Base-by-base conservation (phyloP, 108 stramenopile species). In the Ochromonas danica region DNA sequence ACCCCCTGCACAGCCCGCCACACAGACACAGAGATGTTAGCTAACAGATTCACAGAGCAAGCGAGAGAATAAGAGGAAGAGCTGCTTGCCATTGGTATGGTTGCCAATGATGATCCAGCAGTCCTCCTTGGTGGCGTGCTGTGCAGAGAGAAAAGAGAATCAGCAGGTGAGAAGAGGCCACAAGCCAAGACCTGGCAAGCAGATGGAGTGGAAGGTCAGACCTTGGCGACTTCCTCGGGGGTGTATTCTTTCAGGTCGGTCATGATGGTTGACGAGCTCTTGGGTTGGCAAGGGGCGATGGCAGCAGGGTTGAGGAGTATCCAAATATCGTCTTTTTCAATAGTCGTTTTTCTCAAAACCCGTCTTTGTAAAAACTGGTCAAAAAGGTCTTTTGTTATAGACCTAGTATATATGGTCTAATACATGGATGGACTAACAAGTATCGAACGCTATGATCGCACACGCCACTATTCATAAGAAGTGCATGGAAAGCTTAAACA, bases 21-120 rank as follows among this genome's bases (percentile, higher is more conserved):
- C n/a, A 57, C 10, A 57, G 22, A 57, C 10, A 57, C 10, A 57
- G 22, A 10, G 22, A 22, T 57, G 51, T 57, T 57, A 10, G 51
- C 51, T 10, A 17, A 57, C 10, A 57, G 17, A 57, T 57, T 57
- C 17, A 57, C 22, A 57, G 10, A 22, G 51, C 51, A 57, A 57
- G 17, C 22, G 22, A 57, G 10, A 22, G 22, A 10, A 57, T 10
- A 57, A 10, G 22, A 10, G 22, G 22, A 57, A 57, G 17, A 57
- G 17, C 10, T 22, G 30, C 92, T 80, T 78, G 92, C 95, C 95
- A 77, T 92, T 95, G 80, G 82, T 91, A 14, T 83, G 84, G 82
- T 96, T 95, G 65, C 95, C 95, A 84, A 98, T 96, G 43, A 96
- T 88, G 70, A 98, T 79, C 95, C 96, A 98, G 79, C 91, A 94